Evolutionary conservation across 306 rosid species (phyloP).

Genomic region (Cucurbita pepo): DNA sequence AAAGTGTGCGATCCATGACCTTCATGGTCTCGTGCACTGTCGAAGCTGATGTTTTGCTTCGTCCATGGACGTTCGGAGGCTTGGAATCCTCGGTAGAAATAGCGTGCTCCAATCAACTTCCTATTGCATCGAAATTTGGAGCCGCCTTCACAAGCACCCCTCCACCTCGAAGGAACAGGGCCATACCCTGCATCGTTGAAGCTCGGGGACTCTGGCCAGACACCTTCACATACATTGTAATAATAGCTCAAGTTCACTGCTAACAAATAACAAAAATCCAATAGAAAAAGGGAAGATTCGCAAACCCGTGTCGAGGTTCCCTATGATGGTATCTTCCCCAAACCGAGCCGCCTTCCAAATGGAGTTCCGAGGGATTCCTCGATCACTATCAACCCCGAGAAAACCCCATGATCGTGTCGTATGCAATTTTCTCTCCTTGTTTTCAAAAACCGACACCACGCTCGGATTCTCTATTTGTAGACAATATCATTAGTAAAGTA

Average conservation of each 20-base stretch:
- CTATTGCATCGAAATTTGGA: constrained; percentile 11
- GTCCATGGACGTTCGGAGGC: background rate
- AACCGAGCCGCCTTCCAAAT: constrained; percentile 29
- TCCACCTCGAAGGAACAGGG: background rate
- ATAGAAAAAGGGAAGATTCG: background rate
- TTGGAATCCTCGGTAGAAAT: constrained; percentile 34
- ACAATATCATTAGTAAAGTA: no score
- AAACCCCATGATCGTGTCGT: constrained; percentile 70
- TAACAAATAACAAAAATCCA: background rate
- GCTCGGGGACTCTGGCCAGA: constrained; percentile 3
- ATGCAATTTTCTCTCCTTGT: constrained; percentile 22
- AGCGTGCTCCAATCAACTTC: constrained; percentile 78
- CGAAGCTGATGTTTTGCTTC: background rate
- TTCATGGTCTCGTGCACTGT: constrained; percentile 29
- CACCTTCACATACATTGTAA: background rate
- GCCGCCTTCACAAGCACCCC: constrained; percentile 2
- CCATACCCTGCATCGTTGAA: background rate
- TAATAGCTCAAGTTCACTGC: background rate
- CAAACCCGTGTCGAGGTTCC: constrained; percentile 53
- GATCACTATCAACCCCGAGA: constrained; percentile 24
- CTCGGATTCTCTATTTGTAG: background rate
- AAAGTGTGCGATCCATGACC: constrained; percentile 91
- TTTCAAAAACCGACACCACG: constrained; percentile 39
- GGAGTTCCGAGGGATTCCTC: constrained; percentile 9
- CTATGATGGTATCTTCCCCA: constrained; percentile 55